These are phyloP conservation scores for Corylus americana DNA, from an alignment of 306 rosid species.

Conservation along the genomic window DNA sequence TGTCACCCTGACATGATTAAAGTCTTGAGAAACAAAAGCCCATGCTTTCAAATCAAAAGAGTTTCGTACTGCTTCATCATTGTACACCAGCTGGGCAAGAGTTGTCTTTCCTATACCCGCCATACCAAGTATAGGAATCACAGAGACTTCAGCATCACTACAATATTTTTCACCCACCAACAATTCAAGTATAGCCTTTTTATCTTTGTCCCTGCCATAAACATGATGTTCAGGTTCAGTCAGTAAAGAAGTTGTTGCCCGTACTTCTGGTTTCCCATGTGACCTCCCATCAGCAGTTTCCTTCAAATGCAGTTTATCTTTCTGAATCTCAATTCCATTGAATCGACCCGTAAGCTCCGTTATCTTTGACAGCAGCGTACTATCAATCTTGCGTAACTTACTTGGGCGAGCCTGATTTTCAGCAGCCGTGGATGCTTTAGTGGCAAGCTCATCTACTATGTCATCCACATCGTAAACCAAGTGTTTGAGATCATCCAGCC, in stretches of 20 bases:
- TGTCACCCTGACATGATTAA: background rate
- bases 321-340: no score
- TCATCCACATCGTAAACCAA: conserved; percentile 22
- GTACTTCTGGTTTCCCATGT: no score
- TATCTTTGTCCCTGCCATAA: background rate
- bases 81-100: conserved; percentile 10
- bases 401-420: no score
- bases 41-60: background rate
- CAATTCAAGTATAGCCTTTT: background rate
- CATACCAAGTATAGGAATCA: conserved; percentile 22
- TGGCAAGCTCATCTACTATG: conserved; percentile 24
- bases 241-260: background rate
- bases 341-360: no score
- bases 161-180: background rate
- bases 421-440: background rate
- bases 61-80: background rate
- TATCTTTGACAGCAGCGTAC: no score
- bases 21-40: background rate
- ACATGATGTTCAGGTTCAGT: background rate
- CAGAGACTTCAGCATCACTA: background rate
- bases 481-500: conserved; percentile 27
- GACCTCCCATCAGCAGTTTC: no score
- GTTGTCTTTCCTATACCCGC: background rate
- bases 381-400: background rate
- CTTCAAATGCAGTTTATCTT: no score